Percentiles rank a stretch among this genome's conserved stretches.
Conservation (phyloP, 768 basidiomycete species). For the Galerina sulciceps region DNA sequence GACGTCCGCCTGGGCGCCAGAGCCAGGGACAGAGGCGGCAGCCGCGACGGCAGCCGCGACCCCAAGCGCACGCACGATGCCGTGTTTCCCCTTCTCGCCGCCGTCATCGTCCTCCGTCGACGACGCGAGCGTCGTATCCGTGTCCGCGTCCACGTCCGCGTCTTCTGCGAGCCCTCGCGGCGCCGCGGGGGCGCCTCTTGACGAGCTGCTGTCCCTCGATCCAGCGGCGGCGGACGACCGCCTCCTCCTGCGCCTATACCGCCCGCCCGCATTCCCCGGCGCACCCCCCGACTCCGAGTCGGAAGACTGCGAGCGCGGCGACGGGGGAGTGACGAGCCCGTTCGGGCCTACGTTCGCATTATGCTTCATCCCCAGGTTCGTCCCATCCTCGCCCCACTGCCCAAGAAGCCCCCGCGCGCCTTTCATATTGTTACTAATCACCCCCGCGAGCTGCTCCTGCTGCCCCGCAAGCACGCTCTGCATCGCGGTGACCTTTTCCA, state of each 20-base stretch:
- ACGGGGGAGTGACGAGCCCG: constrained; percentile 72
- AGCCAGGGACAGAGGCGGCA: constrained; percentile 27
- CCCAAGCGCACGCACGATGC: neutral
- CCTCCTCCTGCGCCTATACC: constrained; percentile 47
- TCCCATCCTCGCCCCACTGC: neutral
- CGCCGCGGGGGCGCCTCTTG: constrained; percentile 21
- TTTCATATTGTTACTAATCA: too few relatives aligned
- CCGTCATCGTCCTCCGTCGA: constrained; percentile 27
- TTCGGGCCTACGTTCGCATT: constrained; percentile 25
- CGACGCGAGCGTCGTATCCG: constrained; percentile 17
- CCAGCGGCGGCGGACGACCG: constrained; percentile 23
- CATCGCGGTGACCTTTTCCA: constrained; percentile 49
- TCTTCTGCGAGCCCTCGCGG: constrained; percentile 19
- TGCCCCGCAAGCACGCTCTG: constrained; percentile 34
- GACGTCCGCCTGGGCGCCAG: neutral
- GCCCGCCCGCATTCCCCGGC: constrained; percentile 34
- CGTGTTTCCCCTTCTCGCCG: neutral
- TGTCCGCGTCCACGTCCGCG: constrained; percentile 21
- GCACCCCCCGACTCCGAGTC: constrained; percentile 33
- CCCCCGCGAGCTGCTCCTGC: constrained; percentile 27
- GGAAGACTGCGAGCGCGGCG: constrained; percentile 71
- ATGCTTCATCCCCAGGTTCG: neutral
- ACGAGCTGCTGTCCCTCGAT: constrained; percentile 27
- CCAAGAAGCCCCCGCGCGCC: constrained; percentile 23
- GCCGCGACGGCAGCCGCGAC: constrained; percentile 30